Percentiles rank a stretch among this genome's conserved stretches.
phyloP scores from a whole-genome alignment of 306 rosid genomes.

The Acacia melanoxylon region DNA sequence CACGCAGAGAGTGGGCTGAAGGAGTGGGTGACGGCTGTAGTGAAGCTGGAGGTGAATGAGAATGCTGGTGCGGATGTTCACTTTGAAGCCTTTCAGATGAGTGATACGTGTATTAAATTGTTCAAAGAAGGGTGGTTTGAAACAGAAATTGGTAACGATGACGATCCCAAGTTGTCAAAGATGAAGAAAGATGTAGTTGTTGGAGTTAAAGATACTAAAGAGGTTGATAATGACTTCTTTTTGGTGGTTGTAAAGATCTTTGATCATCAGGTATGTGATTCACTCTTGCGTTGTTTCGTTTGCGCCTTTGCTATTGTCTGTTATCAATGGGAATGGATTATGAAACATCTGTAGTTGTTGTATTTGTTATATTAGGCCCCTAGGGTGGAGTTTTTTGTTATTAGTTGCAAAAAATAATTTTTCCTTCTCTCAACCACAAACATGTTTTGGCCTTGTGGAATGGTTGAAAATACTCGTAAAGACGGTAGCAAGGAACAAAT shows the following conservation, averaged over 20 bases:
- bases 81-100: constrained; percentile 97
- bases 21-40: constrained; percentile 97
- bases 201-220: constrained; percentile 85
- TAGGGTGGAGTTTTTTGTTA: neutral
- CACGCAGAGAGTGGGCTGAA: constrained; percentile 88
- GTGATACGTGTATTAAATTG: constrained; percentile 79
- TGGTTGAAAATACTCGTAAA: neutral
- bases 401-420: neutral
- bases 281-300: neutral
- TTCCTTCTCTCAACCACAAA: neutral
- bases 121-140: constrained; percentile 85
- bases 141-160: constrained; percentile 64
- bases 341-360: neutral
- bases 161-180: constrained; percentile 82
- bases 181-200: constrained; percentile 96
- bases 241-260: constrained; percentile 85
- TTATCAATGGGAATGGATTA: constrained; percentile 16
- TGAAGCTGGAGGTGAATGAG: constrained; percentile 88
- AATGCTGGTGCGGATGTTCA: constrained; percentile 87
- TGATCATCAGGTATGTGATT: constrained; percentile 77
- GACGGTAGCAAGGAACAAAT: neutral
- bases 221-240: constrained; percentile 96
- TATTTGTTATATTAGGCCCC: neutral
- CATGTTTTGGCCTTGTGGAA: constrained; percentile 3
- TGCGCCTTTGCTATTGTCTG: neutral